Evolutionary conservation across 2,329 filamentous ascomycete species (phyloP).

Genomic region (Ophiostoma fasciatum): DNA sequence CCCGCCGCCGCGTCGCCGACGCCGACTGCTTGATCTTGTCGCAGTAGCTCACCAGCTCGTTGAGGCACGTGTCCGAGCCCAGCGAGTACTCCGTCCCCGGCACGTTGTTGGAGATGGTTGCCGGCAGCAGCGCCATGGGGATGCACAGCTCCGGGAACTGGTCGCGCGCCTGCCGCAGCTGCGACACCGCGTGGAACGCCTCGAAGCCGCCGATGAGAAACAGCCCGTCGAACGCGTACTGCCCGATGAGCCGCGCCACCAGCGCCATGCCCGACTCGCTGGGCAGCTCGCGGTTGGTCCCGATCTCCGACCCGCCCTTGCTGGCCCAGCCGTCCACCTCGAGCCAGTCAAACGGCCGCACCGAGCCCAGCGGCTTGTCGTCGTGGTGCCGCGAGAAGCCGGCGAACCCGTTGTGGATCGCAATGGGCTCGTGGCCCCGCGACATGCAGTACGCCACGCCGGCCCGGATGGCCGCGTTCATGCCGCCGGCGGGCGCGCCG

Average conservation of each 20-base stretch:
- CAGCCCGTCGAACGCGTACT: conserved; percentile 79
- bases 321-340: conserved; percentile 93
- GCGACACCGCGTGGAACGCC: conserved; percentile 81
- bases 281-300: conserved; percentile 88
- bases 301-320: conserved; percentile 93
- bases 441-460: conserved; percentile 86
- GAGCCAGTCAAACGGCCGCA: conserved; percentile 79
- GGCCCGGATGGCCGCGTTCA: conserved; percentile 91
- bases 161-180: conserved; percentile 67
- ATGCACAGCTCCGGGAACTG: conserved; percentile 80
- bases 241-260: conserved; percentile 68
- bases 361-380: conserved; percentile 67
- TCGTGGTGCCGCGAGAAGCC: conserved; percentile 82
- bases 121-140: conserved; percentile 78
- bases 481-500: conserved; percentile 88
- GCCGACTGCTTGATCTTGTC: conserved; percentile 97
- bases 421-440: conserved; percentile 81
- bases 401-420: conserved; percentile 93
- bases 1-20: conserved; percentile 78
- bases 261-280: conserved; percentile 69
- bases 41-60: conserved; percentile 87
- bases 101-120: conserved; percentile 98
- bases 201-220: conserved; percentile 94
- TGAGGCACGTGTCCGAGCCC: conserved; percentile 90
- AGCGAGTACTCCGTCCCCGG: conserved; percentile 95